Evolutionary conservation across 2,329 filamentous ascomycete genomes (phyloP).

Genomic region (Byssochlamys sp.): DNA sequence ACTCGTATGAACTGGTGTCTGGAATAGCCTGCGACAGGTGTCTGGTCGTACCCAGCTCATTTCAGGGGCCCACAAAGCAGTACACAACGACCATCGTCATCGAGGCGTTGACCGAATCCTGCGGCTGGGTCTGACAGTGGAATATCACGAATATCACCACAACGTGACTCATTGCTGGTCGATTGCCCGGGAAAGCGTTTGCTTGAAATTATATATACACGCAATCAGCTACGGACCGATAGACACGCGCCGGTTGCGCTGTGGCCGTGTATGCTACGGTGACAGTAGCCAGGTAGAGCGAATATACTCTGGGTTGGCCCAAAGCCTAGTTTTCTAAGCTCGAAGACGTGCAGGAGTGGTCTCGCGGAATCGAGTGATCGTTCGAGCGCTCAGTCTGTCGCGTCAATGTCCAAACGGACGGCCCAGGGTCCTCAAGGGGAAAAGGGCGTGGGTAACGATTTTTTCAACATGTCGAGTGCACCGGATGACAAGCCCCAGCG

Average conservation of each 20-base stretch:
- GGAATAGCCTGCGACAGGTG: neutral
- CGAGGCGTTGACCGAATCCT: neutral
- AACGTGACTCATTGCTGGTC: neutral
- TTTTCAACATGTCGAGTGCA: conserved; percentile 31
- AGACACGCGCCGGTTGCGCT: neutral
- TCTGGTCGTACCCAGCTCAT: neutral
- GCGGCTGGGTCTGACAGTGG: neutral
- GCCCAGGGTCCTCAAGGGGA: conserved; percentile 27
- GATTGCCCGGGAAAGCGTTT: neutral
- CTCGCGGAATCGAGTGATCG: neutral
- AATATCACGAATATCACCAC: neutral
- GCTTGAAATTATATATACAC: neutral
- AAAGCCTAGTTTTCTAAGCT: neutral
- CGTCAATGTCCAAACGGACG: conserved; percentile 31
- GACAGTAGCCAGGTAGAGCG: neutral
- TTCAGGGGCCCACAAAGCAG: neutral
- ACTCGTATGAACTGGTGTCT: neutral
- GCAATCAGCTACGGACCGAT: neutral
- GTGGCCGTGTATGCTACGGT: neutral
- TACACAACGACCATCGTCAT: neutral
- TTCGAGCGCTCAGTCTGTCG: neutral
- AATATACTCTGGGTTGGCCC: conserved; percentile 2
- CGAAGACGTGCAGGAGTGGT: neutral
- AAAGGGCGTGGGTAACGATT: conserved; percentile 19
- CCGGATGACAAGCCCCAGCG: conserved; percentile 38